A percentile compares a stretch with the other conserved stretches of the same genome.
These are phyloP conservation scores for Phytopythium boreale DNA, from an alignment of 352 stramenopile species.

Conservation along the genomic window DNA sequence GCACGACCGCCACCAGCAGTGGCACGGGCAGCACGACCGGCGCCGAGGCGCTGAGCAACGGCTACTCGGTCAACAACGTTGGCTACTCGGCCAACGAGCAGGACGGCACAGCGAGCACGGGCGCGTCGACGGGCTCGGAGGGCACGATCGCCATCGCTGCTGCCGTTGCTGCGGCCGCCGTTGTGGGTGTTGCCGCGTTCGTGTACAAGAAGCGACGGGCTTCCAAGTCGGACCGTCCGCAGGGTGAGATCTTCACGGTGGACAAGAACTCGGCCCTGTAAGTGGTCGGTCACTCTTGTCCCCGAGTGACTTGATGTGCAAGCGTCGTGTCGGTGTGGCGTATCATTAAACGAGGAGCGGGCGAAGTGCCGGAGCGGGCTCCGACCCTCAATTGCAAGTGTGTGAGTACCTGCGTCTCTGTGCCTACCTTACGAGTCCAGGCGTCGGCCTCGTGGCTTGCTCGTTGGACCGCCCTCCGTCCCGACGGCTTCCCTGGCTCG, in stretches of 20 bases:
- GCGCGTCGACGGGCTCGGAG: not conserved
- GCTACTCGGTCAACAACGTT: constrained; percentile 5
- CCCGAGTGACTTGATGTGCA: constrained; percentile 8
- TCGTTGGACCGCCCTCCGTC: not conserved
- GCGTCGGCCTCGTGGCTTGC: not conserved
- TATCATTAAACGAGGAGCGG: constrained; percentile 1
- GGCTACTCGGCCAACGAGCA: constrained; percentile 8
- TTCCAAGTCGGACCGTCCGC: constrained; percentile 43
- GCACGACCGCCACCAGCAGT: constrained; percentile 25
- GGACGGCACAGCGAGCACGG: constrained; percentile 8
- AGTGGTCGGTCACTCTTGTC: constrained; percentile 9
- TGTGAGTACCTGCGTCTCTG: not conserved
- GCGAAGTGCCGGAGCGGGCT: not conserved
- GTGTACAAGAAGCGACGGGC: constrained; percentile 68
- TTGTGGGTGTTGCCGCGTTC: constrained; percentile 42
- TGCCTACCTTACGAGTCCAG: no score
- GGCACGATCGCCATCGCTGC: constrained; percentile 23
- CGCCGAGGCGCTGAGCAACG: constrained; percentile 12
- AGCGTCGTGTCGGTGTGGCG: constrained; percentile 10
- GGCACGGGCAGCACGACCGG: constrained; percentile 9
- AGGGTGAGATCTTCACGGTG: constrained; percentile 72
- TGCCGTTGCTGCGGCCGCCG: constrained; percentile 32
- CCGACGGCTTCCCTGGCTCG: not conserved
- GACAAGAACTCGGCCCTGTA: constrained; percentile 79
- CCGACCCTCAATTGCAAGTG: not conserved